Evolutionary conservation across 345 rosid genomes (phyloP).

Genomic region (Syzygium jambos): DNA sequence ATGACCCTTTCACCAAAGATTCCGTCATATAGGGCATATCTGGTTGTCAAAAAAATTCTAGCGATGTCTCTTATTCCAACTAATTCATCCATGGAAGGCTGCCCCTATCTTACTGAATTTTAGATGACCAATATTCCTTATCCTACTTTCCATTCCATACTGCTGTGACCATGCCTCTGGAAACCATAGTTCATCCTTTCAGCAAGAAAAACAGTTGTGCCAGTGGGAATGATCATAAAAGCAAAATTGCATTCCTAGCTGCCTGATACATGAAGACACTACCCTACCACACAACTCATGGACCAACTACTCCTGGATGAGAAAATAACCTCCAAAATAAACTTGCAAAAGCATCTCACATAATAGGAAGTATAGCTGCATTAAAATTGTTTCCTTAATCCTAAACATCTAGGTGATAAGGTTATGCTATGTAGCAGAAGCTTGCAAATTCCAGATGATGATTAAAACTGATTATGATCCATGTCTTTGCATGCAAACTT

Average conservation of each 20-base stretch:
- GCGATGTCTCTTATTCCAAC: neutral
- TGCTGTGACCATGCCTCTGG: neutral
- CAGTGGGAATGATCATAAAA: neutral
- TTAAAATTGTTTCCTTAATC: neutral
- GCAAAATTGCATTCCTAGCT: neutral
- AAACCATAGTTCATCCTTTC: neutral
- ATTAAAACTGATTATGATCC: neutral
- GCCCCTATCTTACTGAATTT: neutral
- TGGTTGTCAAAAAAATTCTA: neutral
- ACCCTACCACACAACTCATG: neutral
- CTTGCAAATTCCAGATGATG: neutral
- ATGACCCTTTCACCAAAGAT: neutral
- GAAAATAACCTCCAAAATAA: neutral
- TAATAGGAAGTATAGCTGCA: neutral
- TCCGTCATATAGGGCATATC: neutral
- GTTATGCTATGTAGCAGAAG: neutral
- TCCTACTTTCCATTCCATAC: neutral
- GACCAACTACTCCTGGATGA: neutral
- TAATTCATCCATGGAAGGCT: neutral
- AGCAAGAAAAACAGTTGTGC: neutral
- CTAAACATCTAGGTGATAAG: neutral
- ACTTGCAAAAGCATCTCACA: neutral
- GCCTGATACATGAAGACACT: neutral
- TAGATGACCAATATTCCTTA: neutral
- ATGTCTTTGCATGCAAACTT: neutral